Conservation (phyloP, 169 alveolate species). For the Neospora caninum region DNA sequence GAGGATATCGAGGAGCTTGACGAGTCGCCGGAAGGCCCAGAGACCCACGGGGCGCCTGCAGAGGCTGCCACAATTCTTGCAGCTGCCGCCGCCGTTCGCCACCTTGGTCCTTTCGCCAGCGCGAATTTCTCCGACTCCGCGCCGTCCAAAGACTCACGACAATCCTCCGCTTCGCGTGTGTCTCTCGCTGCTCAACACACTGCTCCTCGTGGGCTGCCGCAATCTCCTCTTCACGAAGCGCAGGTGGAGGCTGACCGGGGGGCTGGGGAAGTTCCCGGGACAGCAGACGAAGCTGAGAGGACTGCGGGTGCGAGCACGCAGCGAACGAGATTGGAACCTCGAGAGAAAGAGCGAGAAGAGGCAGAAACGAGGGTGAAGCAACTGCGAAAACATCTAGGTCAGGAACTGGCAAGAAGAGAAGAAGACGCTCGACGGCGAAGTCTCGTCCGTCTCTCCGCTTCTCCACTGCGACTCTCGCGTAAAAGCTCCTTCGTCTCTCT, state of each 20-base stretch:
- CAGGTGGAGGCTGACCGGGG: too few species aligned
- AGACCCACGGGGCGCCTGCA: background rate
- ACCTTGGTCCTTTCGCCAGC: background rate
- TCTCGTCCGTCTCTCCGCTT: background rate
- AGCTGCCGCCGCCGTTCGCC: constrained; percentile 3
- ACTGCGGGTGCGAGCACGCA: too few species aligned
- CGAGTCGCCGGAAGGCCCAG: background rate
- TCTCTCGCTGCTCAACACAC: background rate
- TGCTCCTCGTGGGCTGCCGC: background rate
- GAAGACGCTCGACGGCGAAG: background rate
- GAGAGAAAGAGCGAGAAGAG: background rate
- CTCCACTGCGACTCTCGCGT: background rate
- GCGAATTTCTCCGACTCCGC: background rate
- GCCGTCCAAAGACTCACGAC: background rate
- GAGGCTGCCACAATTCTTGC: background rate
- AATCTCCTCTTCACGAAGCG: background rate
- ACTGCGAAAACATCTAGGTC: background rate
- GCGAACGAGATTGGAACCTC: background rate
- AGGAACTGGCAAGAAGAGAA: background rate
- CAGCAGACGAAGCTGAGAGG: too few species aligned
- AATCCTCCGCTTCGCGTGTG: background rate
- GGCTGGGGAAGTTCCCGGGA: too few species aligned
- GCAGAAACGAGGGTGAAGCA: background rate
- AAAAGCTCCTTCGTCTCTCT: background rate
- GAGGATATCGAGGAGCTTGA: background rate